phyloP scores from a whole-genome alignment of 495 filamentous ascomycete species.

The Thozetella sp. region DNA sequence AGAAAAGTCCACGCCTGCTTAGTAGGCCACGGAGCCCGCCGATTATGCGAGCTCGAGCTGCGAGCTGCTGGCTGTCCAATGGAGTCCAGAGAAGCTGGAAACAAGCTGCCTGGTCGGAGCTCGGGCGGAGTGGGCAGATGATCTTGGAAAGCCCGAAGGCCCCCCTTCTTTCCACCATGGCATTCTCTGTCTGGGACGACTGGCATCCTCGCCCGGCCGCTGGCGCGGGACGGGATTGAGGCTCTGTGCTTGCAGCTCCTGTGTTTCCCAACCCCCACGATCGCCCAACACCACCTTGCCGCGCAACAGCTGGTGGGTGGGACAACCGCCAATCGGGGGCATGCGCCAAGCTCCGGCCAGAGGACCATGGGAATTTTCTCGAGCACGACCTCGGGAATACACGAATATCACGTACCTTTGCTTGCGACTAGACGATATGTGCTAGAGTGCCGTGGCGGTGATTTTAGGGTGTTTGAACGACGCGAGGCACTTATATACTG shows the following conservation, averaged over 20 bases:
- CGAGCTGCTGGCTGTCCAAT: background rate
- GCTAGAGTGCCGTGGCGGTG: background rate
- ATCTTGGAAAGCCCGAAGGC: too few relatives aligned
- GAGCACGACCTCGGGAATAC: background rate
- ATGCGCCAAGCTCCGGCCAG: background rate
- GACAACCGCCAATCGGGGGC: too few relatives aligned
- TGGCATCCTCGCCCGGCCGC: background rate
- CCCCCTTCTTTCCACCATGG: too few relatives aligned
- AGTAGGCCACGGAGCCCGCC: background rate
- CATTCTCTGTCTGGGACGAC: background rate
- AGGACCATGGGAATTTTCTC: background rate
- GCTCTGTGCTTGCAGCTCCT: background rate
- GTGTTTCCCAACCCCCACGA: background rate
- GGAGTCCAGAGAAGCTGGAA: background rate
- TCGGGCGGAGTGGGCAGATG: too few relatives aligned
- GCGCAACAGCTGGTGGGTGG: background rate
- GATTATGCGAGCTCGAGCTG: background rate
- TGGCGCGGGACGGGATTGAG: background rate
- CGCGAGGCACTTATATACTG: background rate
- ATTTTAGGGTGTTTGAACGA: background rate
- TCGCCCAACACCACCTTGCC: background rate
- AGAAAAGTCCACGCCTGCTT: conserved; percentile 1
- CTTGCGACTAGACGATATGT: background rate
- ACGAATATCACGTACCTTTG: background rate
- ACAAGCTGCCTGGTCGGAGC: too few relatives aligned